Evolutionary conservation across 2,329 filamentous ascomycete species (phyloP).

Genomic region (Ophiostoma ulmi): DNA sequence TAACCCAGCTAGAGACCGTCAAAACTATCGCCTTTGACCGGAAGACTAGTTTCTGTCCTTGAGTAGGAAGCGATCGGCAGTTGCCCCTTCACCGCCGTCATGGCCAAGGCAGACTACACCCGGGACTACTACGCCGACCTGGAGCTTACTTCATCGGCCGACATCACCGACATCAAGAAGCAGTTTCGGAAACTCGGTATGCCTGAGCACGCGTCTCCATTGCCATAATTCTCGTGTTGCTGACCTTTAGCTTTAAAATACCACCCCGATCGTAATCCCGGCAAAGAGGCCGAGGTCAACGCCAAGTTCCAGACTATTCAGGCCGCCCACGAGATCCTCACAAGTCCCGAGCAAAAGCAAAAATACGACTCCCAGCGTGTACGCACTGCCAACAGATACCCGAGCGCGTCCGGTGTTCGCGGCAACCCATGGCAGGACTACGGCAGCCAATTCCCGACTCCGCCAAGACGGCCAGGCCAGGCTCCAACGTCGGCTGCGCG

Average conservation of each 20-base stretch:
- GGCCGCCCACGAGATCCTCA: conserved; percentile 71
- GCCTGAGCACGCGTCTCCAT: neutral
- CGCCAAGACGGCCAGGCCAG: conserved; percentile 33
- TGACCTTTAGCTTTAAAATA: conserved; percentile 65
- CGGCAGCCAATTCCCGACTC: conserved; percentile 46
- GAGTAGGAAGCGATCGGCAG: neutral
- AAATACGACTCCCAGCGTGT: conserved; percentile 50
- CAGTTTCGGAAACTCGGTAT: conserved; percentile 78
- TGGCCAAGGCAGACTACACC: conserved; percentile 61
- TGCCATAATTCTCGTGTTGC: neutral
- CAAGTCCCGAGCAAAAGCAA: conserved; percentile 45
- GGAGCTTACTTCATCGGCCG: conserved; percentile 62
- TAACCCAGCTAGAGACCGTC: neutral
- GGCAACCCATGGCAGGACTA: conserved; percentile 55
- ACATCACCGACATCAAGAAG: conserved; percentile 73
- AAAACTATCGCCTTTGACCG: neutral
- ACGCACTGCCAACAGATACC: conserved; percentile 37
- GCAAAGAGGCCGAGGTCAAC: conserved; percentile 72
- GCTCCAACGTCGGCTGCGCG: conserved; percentile 27
- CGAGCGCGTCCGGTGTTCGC: conserved; percentile 49
- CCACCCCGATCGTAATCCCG: conserved; percentile 84
- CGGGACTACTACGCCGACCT: conserved; percentile 84
- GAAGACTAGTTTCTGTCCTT: neutral
- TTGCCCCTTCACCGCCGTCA: conserved; percentile 35
- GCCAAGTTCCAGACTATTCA: conserved; percentile 83